Percentiles rank a stretch among this genome's conserved stretches.
Conservation (phyloP, 192 early-diverging fungal species). For the Thamnidium elegans region DNA sequence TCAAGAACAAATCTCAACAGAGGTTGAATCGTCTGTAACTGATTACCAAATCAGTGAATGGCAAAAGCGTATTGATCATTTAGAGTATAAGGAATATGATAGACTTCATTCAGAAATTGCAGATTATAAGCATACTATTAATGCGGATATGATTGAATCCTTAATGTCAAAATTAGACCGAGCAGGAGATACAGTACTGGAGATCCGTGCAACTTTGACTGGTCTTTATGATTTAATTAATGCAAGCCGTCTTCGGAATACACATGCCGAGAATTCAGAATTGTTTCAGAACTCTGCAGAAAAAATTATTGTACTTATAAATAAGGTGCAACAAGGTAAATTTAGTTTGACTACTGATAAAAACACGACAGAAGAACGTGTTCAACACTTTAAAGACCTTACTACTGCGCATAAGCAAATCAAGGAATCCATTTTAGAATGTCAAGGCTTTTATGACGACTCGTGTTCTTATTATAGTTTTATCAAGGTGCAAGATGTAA, state of each 20-base stretch:
- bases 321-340: background rate
- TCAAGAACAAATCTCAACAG: slow-evolving; percentile 4
- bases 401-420: background rate
- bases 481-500: slow-evolving; percentile 17
- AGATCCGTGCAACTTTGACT: slow-evolving; percentile 4
- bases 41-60: slow-evolving; percentile 23
- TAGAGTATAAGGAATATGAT: slow-evolving; percentile 19
- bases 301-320: background rate
- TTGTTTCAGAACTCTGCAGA: background rate
- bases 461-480: slow-evolving; percentile 14
- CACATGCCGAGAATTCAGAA: slow-evolving; percentile 13
- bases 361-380: background rate
- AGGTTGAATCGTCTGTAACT: background rate
- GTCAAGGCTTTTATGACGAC: slow-evolving; percentile 29
- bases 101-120: slow-evolving; percentile 4
- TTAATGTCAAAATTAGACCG: slow-evolving; percentile 5
- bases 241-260: slow-evolving; percentile 16
- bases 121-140: slow-evolving; percentile 7
- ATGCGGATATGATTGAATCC: background rate
- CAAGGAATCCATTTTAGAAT: slow-evolving; percentile 10
- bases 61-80: slow-evolving; percentile 25
- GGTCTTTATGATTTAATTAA: slow-evolving; percentile 17
- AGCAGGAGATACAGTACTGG: slow-evolving; percentile 14
- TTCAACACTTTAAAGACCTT: slow-evolving; percentile 5
- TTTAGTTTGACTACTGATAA: slow-evolving; percentile 8